Percentiles rank a stretch among this genome's conserved stretches.
These are phyloP conservation scores for Aureobasidium melanogenum DNA, from an alignment of 2,329 filamentous ascomycete species.

Conservation along the genomic window DNA sequence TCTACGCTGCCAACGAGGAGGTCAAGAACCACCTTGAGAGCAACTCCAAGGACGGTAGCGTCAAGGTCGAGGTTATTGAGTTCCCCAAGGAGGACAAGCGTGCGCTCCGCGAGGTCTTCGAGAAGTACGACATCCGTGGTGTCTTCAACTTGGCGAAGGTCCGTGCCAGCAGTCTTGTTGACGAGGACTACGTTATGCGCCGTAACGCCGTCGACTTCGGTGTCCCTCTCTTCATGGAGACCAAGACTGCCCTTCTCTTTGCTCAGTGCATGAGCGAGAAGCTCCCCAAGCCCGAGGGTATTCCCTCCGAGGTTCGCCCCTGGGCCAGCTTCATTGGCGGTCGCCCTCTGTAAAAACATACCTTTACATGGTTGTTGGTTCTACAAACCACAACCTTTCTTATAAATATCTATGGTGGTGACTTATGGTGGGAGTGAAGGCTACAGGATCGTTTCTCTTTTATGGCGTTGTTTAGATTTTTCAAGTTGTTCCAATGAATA, in stretches of 20 bases:
- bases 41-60: slow-evolving; percentile 51
- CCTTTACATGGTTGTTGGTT: background rate
- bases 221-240: slow-evolving; percentile 96
- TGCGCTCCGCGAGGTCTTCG: slow-evolving; percentile 84
- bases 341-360: background rate
- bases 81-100: slow-evolving; percentile 97
- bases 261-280: slow-evolving; percentile 97
- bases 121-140: slow-evolving; percentile 93
- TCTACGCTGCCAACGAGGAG: slow-evolving; percentile 72
- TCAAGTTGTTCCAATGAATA: background rate
- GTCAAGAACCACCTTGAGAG: slow-evolving; percentile 80
- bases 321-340: slow-evolving; percentile 90
- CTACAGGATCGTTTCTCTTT: background rate
- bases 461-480: background rate
- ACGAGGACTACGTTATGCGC: slow-evolving; percentile 97
- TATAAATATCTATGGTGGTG: background rate
- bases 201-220: slow-evolving; percentile 98
- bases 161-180: slow-evolving; percentile 72
- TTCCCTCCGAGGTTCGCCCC: slow-evolving; percentile 80
- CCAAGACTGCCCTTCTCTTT: slow-evolving; percentile 93
- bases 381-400: background rate
- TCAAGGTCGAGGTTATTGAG: slow-evolving; percentile 81
- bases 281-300: slow-evolving; percentile 77
- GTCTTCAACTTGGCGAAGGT: slow-evolving; percentile 88
- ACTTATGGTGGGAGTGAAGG: background rate